Evolutionary conservation across 2,329 filamentous ascomycete genomes (phyloP).

Genomic region (Metarhizium brunneum): DNA sequence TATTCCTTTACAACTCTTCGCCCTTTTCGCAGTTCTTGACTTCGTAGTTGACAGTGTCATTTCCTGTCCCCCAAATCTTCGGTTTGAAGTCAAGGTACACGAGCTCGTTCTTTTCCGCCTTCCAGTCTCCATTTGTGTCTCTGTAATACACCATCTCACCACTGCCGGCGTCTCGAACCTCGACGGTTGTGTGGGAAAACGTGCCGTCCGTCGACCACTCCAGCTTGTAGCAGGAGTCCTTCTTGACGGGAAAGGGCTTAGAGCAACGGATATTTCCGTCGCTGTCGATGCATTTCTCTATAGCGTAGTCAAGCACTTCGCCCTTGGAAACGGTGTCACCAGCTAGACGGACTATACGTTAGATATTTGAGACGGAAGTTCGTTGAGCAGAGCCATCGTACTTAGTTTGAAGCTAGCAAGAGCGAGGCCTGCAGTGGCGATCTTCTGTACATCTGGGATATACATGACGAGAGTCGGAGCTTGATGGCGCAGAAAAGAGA

Average conservation of each 20-base stretch:
- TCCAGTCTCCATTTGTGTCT: constrained; percentile 36
- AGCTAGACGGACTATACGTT: not conserved
- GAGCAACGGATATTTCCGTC: constrained; percentile 29
- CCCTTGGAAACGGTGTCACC: constrained; percentile 19
- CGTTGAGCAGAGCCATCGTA: not conserved
- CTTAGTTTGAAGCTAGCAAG: constrained; percentile 6
- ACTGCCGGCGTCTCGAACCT: constrained; percentile 24
- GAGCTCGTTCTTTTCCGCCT: constrained; percentile 32
- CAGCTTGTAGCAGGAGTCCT: constrained; percentile 29
- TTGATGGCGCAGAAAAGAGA: not conserved
- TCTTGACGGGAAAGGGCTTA: constrained; percentile 29
- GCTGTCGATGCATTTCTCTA: constrained; percentile 30
- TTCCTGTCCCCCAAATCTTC: constrained; percentile 32
- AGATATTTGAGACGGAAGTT: not conserved
- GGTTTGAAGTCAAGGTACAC: constrained; percentile 38
- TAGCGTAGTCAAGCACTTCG: constrained; percentile 30
- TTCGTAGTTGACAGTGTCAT: constrained; percentile 33
- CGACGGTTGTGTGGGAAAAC: constrained; percentile 30
- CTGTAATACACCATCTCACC: constrained; percentile 33
- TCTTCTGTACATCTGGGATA: constrained; percentile 11
- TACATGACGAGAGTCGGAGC: constrained; percentile 7
- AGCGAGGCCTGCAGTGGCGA: constrained; percentile 10
- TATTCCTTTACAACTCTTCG: not conserved
- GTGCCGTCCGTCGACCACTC: constrained; percentile 28
- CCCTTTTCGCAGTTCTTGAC: constrained; percentile 15